Evolutionary conservation across 805 yeast genomes (phyloP).

Genomic region (Candida vaughaniae): DNA sequence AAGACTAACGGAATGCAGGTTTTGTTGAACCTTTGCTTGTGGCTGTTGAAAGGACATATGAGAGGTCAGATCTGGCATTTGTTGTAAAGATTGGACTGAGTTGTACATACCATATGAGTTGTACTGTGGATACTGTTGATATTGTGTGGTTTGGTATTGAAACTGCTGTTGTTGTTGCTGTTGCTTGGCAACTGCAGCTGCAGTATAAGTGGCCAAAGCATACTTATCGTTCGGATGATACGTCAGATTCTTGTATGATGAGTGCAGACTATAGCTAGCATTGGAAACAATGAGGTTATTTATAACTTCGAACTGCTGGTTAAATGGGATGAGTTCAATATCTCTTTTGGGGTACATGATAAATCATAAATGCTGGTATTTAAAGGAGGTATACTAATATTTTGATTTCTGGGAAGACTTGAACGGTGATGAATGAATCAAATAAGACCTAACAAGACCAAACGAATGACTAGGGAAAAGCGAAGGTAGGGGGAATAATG

Average conservation of each 20-base stretch:
- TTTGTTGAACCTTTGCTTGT: no score
- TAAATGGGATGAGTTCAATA: conserved; percentile 27
- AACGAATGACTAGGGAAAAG: conserved; percentile 7
- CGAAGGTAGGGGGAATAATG: no score
- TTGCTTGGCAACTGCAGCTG: conserved; percentile 32
- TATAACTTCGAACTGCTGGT: conserved; percentile 26
- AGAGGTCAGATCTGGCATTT: no score
- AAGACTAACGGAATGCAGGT: no score
- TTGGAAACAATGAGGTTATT: conserved; percentile 11
- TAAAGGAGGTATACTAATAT: no score
- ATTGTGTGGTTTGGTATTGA: conserved; percentile 10
- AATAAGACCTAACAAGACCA: no score
- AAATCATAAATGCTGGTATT: conserved; percentile 3
- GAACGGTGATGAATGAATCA: no score
- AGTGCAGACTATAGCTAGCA: neutral
- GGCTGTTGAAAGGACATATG: no score
- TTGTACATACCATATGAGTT: neutral
- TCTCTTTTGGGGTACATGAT: conserved; percentile 23
- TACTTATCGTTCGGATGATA: conserved; percentile 18
- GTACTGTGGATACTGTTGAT: conserved; percentile 6
- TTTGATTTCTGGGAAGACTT: no score
- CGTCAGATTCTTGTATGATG: conserved; percentile 7
- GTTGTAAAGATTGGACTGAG: neutral
- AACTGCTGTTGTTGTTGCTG: conserved; percentile 21
- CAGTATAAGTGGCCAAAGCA: conserved; percentile 28